Evolutionary conservation across 129 eudicot genomes (phyloP).

Genomic region (Helianthus tuberosus): DNA sequence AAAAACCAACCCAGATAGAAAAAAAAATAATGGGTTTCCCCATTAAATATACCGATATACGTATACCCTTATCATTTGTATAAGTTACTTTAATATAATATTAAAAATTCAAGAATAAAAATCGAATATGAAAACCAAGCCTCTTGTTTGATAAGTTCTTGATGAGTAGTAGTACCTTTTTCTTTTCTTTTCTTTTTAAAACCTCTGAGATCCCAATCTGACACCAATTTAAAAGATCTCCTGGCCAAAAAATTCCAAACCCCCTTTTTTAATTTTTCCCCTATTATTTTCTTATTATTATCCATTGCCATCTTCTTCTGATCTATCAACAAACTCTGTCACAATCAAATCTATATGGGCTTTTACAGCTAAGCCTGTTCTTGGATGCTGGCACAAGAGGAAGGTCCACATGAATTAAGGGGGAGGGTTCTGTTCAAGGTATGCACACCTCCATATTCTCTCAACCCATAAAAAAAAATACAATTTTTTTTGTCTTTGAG

Average conservation of each 20-base stretch:
- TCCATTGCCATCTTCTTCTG: constrained; percentile 54
- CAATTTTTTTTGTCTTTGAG: constrained; percentile 40
- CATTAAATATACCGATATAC: no score
- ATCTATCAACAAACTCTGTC: constrained; percentile 90
- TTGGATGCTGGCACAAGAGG: constrained; percentile 56
- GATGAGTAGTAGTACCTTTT: not conserved
- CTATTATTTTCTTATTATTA: constrained; percentile 43
- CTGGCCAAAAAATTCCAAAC: constrained; percentile 64
- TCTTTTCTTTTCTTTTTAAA: constrained; percentile 24
- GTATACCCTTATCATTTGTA: no score
- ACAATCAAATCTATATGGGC: constrained; percentile 71
- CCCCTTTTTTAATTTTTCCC: constrained; percentile 11
- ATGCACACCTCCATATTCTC: constrained; percentile 79
- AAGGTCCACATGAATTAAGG: constrained; percentile 61
- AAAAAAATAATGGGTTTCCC: no score
- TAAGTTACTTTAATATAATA: no score
- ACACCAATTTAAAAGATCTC: constrained; percentile 50
- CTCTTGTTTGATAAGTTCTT: constrained; percentile 19
- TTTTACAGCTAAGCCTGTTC: constrained; percentile 88
- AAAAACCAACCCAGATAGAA: no score
- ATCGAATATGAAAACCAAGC: constrained; percentile 24
- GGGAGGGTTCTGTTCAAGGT: constrained; percentile 98
- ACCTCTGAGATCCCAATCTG: constrained; percentile 76
- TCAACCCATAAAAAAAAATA: constrained; percentile 44
- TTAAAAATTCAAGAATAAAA: no score